Conservation (phyloP, 164 flowering plant species). For the Annona cherimola region DNA sequence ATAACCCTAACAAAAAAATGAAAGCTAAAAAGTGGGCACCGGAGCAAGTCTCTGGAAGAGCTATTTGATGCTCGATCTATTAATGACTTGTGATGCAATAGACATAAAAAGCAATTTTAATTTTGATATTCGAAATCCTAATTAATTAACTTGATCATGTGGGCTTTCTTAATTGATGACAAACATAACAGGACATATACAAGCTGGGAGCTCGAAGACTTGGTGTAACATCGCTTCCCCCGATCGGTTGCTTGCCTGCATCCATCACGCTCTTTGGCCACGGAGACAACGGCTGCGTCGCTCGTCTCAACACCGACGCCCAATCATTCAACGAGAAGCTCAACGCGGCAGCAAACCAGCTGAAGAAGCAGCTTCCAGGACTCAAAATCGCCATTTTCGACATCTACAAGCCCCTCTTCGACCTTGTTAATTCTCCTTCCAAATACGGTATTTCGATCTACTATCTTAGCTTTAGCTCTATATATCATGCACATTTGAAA, state of each 20-base stretch:
- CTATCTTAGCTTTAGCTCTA: too few species aligned
- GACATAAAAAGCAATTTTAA: too few species aligned
- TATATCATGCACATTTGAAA: not conserved
- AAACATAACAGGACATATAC: slow-evolving; percentile 41
- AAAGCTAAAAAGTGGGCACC: too few species aligned
- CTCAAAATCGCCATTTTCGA: slow-evolving; percentile 72
- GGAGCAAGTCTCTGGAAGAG: too few species aligned
- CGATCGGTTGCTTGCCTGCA: slow-evolving; percentile 80
- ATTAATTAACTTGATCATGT: too few species aligned
- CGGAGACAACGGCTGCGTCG: slow-evolving; percentile 50
- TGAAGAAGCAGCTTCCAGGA: slow-evolving; percentile 49
- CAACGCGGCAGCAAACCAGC: slow-evolving; percentile 38
- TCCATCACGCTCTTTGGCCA: slow-evolving; percentile 63
- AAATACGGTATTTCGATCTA: slow-evolving; percentile 37
- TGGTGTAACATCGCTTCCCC: slow-evolving; percentile 86
- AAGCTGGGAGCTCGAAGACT: slow-evolving; percentile 75
- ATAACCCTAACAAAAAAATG: too few species aligned
- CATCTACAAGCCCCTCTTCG: slow-evolving; percentile 65
- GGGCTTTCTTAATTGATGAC: not conserved
- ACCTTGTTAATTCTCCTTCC: slow-evolving; percentile 50
- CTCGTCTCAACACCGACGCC: slow-evolving; percentile 58
- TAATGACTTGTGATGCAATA: too few species aligned
- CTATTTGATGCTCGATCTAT: too few species aligned
- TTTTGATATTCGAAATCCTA: too few species aligned
- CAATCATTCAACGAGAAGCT: slow-evolving; percentile 68